Conservation (phyloP, 1,284 basidiomycete genomes). For the Trichosporon coremiiforme region DNA sequence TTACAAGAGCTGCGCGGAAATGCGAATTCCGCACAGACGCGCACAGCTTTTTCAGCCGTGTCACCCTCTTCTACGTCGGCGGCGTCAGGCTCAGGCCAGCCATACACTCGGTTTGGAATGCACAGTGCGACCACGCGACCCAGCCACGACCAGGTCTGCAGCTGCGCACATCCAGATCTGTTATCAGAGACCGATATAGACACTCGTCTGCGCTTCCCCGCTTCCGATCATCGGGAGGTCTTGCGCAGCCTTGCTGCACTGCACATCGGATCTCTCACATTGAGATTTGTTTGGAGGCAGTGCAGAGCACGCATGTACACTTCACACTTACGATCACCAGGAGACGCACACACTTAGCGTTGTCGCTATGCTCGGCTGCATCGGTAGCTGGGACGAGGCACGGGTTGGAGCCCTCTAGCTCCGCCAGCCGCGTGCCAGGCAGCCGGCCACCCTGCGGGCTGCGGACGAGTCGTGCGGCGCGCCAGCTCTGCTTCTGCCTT, state of each 20-base stretch:
- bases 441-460: too few species aligned
- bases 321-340: too few species aligned
- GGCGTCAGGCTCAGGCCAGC: neutral
- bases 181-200: constrained; percentile 1
- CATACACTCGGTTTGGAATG: too few species aligned
- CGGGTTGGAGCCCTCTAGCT: too few species aligned
- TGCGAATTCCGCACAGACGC: neutral
- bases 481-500: neutral
- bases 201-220: too few species aligned
- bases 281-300: neutral
- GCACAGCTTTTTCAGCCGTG: neutral
- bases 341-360: neutral
- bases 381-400: neutral
- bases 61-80: neutral
- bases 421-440: too few species aligned
- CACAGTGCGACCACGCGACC: too few species aligned
- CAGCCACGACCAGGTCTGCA: too few species aligned
- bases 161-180: neutral
- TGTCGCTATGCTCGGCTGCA: neutral
- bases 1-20: neutral
- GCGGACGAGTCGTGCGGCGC: too few species aligned
- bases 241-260: neutral
- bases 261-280: too few species aligned
- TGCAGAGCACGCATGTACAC: neutral
- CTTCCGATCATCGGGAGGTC: too few species aligned